These are phyloP conservation scores for Arachis stenosperma DNA, from an alignment of 306 rosid genomes.

Conservation along the genomic window DNA sequence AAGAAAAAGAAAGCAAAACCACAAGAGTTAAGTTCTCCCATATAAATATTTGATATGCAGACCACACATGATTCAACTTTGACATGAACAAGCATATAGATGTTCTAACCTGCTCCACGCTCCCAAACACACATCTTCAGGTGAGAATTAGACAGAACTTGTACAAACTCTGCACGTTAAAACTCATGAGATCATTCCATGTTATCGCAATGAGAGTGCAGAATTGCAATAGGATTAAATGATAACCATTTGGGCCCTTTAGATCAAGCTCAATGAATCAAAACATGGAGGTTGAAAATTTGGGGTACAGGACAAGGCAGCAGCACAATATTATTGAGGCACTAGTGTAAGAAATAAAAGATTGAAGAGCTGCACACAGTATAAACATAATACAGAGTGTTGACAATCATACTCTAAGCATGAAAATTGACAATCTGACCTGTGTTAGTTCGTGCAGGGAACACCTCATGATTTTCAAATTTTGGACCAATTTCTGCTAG, in stretches of 20 bases:
- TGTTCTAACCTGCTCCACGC: slow-evolving; percentile 89
- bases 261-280: slow-evolving; percentile 14
- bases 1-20: neutral
- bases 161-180: slow-evolving; percentile 79
- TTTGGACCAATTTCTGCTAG: slow-evolving; percentile 89
- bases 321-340: slow-evolving; percentile 3
- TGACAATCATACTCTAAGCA: slow-evolving; percentile 14
- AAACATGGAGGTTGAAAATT: neutral
- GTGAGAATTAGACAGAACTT: slow-evolving; percentile 76
- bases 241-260: slow-evolving; percentile 9
- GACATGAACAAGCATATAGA: slow-evolving; percentile 15
- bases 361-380: neutral
- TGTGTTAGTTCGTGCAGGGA: slow-evolving; percentile 94
- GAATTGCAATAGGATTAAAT: slow-evolving; percentile 2
- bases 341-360: neutral
- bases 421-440: slow-evolving; percentile 54
- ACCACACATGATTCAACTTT: slow-evolving; percentile 17
- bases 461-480: slow-evolving; percentile 86
- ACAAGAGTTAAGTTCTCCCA: neutral
- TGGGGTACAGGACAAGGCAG: neutral
- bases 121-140: slow-evolving; percentile 98
- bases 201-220: neutral
- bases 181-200: slow-evolving; percentile 17
- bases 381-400: neutral
- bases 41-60: slow-evolving; percentile 6